A percentile compares a stretch with the other conserved stretches of the same genome.
Evolutionary conservation across 345 rosid genomes (phyloP).

Genomic region (Brassica cretica): DNA sequence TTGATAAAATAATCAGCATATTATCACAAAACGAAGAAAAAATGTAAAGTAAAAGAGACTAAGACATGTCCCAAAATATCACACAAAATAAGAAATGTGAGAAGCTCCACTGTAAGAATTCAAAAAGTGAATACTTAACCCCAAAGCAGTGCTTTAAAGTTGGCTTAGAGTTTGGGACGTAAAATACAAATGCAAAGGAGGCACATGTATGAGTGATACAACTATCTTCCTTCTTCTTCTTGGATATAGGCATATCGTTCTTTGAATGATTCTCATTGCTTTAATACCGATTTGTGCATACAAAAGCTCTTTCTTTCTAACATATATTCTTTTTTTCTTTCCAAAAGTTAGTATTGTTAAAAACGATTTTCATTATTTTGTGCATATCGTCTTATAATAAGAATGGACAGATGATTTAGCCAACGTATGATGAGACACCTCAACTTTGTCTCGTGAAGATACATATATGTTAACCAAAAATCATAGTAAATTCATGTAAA

Average conservation of each 20-base stretch:
- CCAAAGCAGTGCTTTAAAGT: conserved; percentile 36
- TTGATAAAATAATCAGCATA: not conserved
- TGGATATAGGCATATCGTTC: conserved; percentile 14
- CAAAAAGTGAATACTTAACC: conserved; percentile 34
- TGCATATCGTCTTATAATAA: not conserved
- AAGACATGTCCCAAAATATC: not conserved
- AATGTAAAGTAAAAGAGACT: not conserved
- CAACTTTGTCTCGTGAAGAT: not conserved
- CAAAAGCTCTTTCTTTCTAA: conserved; percentile 28
- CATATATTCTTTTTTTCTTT: conserved; percentile 34
- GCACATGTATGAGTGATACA: conserved; percentile 29
- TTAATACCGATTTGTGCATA: conserved; percentile 33
- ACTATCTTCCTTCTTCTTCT: conserved; percentile 22
- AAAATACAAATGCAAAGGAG: not conserved
- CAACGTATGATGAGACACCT: conserved; percentile 1
- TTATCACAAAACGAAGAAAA: not conserved
- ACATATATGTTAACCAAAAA: not conserved
- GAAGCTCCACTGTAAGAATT: conserved; percentile 34
- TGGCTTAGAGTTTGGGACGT: conserved; percentile 30
- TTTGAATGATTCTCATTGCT: conserved; percentile 35
- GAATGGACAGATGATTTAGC: not conserved
- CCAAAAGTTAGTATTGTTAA: conserved; percentile 9
- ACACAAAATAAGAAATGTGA: not conserved
- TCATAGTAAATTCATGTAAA: not conserved
- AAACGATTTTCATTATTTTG: conserved; percentile 21